Evolutionary conservation across 495 filamentous ascomycete species (phyloP).

Genomic region (Penicillium salamii): DNA sequence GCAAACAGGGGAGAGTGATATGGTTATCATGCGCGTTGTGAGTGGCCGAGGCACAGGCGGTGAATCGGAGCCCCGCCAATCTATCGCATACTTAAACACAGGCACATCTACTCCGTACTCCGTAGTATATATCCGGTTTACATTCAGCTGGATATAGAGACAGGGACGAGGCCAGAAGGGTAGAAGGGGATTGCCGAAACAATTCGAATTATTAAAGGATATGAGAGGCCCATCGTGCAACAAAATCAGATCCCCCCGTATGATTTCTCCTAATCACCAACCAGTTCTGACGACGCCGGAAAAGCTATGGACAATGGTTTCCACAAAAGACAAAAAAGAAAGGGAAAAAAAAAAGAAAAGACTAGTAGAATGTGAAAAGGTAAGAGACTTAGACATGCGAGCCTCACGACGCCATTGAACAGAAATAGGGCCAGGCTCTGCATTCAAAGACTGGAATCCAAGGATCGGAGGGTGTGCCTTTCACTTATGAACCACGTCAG

Average conservation of each 20-base stretch:
- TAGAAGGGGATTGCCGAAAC: background rate
- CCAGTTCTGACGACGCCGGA: constrained; percentile 30
- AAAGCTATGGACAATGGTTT: constrained; percentile 28
- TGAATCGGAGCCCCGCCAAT: constrained; percentile 17
- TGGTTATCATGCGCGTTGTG: constrained; percentile 28
- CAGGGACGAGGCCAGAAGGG: background rate
- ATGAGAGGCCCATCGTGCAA: constrained; percentile 8
- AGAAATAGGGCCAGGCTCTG: constrained; percentile 5
- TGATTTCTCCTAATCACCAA: constrained; percentile 22
- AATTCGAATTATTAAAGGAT: constrained; percentile 1
- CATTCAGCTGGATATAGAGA: too few species aligned
- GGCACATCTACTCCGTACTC: background rate
- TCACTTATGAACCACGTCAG: background rate
- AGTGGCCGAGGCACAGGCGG: constrained; percentile 19
- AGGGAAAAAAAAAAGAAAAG: too few species aligned
- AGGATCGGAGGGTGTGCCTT: background rate
- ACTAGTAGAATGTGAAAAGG: constrained; percentile 8
- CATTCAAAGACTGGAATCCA: constrained; percentile 2
- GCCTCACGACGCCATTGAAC: constrained; percentile 13
- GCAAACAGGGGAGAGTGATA: constrained; percentile 24
- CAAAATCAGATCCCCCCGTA: constrained; percentile 9
- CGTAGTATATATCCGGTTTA: too few species aligned
- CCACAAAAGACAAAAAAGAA: constrained; percentile 11
- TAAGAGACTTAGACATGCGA: constrained; percentile 12
- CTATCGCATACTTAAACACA: background rate